phyloP scores from a whole-genome alignment of 352 stramenopile genomes.

The Hyaloperonospora arabidopsidis region DNA sequence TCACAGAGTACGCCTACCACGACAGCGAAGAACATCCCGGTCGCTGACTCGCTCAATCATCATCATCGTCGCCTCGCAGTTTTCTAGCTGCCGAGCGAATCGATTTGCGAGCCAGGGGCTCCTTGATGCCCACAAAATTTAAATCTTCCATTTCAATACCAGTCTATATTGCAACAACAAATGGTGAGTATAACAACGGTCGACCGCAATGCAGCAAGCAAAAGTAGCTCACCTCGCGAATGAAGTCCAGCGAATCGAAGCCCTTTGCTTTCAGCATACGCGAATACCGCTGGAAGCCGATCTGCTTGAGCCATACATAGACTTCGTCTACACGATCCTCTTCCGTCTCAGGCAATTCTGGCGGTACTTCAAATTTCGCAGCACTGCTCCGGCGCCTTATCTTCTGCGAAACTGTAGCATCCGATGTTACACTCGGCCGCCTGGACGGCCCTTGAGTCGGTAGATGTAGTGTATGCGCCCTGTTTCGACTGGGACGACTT shows the following conservation, averaged over 20 bases:
- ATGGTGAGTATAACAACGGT: conserved; percentile 2
- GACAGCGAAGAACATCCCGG: conserved; percentile 11
- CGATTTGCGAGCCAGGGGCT: conserved; percentile 44
- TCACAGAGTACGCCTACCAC: conserved; percentile 17
- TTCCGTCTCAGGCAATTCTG: conserved; percentile 28
- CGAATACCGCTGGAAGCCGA: conserved; percentile 51
- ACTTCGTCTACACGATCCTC: conserved; percentile 60
- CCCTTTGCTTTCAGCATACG: conserved; percentile 71
- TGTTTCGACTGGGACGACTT: conserved; percentile 24
- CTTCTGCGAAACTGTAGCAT: conserved; percentile 18
- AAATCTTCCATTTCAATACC: conserved; percentile 80
- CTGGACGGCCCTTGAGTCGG: conserved; percentile 10
- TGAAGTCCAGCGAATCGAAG: conserved; percentile 71
- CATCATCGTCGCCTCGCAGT: conserved; percentile 44
- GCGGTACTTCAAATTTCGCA: conserved; percentile 25
- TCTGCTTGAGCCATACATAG: conserved; percentile 59
- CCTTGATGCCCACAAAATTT: conserved; percentile 80
- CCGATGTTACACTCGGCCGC: conserved; percentile 14
- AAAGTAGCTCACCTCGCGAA: conserved; percentile 63
- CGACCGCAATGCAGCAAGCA: background rate
- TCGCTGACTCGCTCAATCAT: conserved; percentile 17
- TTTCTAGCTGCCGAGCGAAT: conserved; percentile 53
- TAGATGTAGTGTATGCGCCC: conserved; percentile 12
- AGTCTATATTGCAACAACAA: conserved; percentile 36
- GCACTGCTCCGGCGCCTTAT: conserved; percentile 23